A percentile compares a stretch with the other conserved stretches of the same genome.
These are phyloP conservation scores for Ascochyta rabiei DNA, from an alignment of 2,329 filamentous ascomycete genomes.

Conservation along the genomic window DNA sequence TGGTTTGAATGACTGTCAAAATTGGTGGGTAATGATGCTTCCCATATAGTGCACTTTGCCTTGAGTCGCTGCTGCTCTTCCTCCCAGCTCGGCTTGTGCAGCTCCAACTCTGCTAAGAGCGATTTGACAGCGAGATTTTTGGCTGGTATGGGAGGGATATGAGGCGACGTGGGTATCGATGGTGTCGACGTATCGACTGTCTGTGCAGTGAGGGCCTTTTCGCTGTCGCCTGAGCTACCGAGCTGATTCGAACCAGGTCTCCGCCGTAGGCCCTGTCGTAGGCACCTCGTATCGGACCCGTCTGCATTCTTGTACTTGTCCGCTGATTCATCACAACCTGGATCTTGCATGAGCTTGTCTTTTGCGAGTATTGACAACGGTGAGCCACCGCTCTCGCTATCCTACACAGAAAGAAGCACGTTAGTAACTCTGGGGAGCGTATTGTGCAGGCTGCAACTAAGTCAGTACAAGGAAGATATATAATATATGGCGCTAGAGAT, in stretches of 20 bases:
- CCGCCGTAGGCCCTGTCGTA: slow-evolving; percentile 2
- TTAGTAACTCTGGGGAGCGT: slow-evolving; percentile 60
- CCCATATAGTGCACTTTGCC: slow-evolving; percentile 4
- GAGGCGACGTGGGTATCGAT: background rate
- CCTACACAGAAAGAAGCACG: slow-evolving; percentile 28
- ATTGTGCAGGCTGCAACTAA: slow-evolving; percentile 53
- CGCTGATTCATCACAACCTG: slow-evolving; percentile 2
- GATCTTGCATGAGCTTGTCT: background rate
- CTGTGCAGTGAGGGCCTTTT: background rate
- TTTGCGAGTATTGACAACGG: slow-evolving; percentile 22
- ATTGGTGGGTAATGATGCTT: slow-evolving; percentile 8
- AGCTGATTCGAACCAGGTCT: slow-evolving; percentile 5
- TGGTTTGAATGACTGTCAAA: slow-evolving; percentile 7
- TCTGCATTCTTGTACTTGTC: slow-evolving; percentile 14
- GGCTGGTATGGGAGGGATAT: background rate
- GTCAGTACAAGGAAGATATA: slow-evolving; percentile 41
- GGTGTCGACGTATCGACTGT: background rate
- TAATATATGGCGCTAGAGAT: slow-evolving; percentile 33
- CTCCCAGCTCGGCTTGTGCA: background rate
- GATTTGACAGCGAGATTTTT: background rate
- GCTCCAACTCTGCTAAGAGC: slow-evolving; percentile 4
- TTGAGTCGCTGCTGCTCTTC: slow-evolving; percentile 1
- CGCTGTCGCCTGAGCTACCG: background rate
- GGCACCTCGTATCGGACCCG: background rate
- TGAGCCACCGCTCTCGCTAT: slow-evolving; percentile 20